A percentile compares a stretch with the other conserved stretches of the same genome.
These are phyloP conservation scores for Kodamaea sp. DNA, from an alignment of 1,139 yeast genomes.

Conservation along the genomic window DNA sequence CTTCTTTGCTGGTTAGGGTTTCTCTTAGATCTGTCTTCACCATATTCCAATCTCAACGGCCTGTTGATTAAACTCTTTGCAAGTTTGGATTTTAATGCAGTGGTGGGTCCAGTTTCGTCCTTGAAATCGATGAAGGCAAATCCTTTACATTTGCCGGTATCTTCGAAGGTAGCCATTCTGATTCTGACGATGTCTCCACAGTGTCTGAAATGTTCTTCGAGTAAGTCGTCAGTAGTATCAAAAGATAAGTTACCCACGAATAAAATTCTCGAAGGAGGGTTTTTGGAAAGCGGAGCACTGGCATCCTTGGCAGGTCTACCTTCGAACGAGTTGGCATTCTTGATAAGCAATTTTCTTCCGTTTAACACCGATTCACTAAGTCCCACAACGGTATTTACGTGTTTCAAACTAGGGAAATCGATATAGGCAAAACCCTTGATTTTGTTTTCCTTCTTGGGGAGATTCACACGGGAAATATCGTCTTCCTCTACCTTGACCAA, in stretches of 20 bases:
- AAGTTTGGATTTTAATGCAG: constrained; percentile 73
- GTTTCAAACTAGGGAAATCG: constrained; percentile 68
- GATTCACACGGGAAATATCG: constrained; percentile 61
- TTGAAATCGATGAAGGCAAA: constrained; percentile 90
- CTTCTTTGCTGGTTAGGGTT: constrained; percentile 44
- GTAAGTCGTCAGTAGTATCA: constrained; percentile 82
- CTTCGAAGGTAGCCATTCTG: constrained; percentile 97
- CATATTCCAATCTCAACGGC: constrained; percentile 83
- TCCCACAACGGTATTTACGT: constrained; percentile 63
- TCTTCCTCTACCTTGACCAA: constrained; percentile 42
- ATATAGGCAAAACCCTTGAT: constrained; percentile 90
- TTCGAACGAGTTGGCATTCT: constrained; percentile 76
- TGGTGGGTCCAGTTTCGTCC: constrained; percentile 77
- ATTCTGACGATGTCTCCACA: constrained; percentile 80
- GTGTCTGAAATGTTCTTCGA: constrained; percentile 72
- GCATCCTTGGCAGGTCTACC: constrained; percentile 77
- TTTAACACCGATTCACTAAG: constrained; percentile 73
- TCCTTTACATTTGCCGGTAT: constrained; percentile 94
- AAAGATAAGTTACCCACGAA: constrained; percentile 93
- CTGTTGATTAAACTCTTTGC: constrained; percentile 72
- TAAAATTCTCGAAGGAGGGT: constrained; percentile 85
- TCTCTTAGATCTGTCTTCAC: constrained; percentile 91
- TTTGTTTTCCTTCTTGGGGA: constrained; percentile 64
- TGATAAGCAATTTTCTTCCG: constrained; percentile 85
- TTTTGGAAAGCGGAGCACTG: constrained; percentile 50